Conservation (phyloP, 148 eudicot species). For the Silene conica region DNA sequence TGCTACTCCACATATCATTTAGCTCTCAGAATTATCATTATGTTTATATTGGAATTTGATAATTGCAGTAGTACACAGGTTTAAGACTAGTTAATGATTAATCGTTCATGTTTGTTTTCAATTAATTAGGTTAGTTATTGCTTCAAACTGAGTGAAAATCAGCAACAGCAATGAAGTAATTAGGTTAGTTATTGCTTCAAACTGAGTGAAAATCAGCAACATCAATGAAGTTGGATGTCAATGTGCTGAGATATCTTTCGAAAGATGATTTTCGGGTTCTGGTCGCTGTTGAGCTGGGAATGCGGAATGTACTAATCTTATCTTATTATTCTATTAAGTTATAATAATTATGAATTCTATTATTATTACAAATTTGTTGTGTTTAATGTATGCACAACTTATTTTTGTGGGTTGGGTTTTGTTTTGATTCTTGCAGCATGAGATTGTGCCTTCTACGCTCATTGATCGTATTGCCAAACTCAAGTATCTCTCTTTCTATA, state of each 20-base stretch:
- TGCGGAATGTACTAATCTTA: constrained; percentile 67
- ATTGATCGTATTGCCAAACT: constrained; percentile 78
- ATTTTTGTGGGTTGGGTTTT: constrained; percentile 2
- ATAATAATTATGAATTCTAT: too few relatives aligned
- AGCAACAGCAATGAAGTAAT: too few relatives aligned
- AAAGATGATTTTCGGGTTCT: constrained; percentile 95
- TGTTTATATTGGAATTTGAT: too few relatives aligned
- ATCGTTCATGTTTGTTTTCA: too few relatives aligned
- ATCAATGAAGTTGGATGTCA: constrained; percentile 80
- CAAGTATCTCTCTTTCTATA: constrained; percentile 44
- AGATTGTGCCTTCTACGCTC: constrained; percentile 82
- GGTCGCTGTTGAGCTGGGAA: constrained; percentile 95
- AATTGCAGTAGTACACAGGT: too few relatives aligned
- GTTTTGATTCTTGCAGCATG: constrained; percentile 56
- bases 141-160: too few relatives aligned
- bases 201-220: constrained; percentile 11
- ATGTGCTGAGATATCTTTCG: constrained; percentile 75
- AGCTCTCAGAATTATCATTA: too few relatives aligned
- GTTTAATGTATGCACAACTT: constrained; percentile 1
- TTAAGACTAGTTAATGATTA: too few relatives aligned
- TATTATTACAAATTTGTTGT: too few relatives aligned
- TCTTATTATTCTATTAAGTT: background rate
- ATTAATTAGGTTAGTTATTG: too few relatives aligned
- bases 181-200: background rate
- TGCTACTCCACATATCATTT: too few relatives aligned